phyloP scores from a whole-genome alignment of 805 yeast genomes.

The Nakazawaea ernobii region DNA sequence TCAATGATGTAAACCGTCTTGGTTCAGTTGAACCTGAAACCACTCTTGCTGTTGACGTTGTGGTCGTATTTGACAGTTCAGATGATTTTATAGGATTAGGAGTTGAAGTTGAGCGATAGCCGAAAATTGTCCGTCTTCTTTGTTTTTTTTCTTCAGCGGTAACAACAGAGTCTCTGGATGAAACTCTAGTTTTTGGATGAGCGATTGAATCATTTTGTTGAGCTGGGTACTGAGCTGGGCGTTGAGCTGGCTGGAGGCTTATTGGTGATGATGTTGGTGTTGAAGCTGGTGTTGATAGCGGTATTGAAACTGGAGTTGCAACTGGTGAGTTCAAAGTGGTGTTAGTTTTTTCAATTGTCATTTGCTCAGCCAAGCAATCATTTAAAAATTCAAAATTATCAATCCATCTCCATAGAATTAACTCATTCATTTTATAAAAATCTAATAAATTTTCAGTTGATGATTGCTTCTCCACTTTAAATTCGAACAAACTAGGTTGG shows the following conservation, averaged over 20 bases:
- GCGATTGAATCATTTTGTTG: too few species aligned
- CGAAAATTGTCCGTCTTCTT: constrained; percentile 21
- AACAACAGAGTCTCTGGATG: constrained; percentile 10
- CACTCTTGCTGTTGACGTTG: not conserved
- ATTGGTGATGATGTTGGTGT: too few species aligned
- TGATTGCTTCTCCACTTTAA: constrained; percentile 20
- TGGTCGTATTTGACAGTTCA: not conserved
- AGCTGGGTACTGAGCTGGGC: too few species aligned
- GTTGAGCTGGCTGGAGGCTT: too few species aligned
- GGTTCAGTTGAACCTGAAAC: not conserved
- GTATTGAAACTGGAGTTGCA: too few species aligned
- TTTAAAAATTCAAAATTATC: constrained; percentile 13
- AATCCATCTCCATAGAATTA: constrained; percentile 22
- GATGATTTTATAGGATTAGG: not conserved
- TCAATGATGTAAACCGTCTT: not conserved
- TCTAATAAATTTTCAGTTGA: constrained; percentile 22
- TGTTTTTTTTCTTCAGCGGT: constrained; percentile 15
- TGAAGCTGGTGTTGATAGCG: too few species aligned
- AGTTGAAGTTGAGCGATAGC: constrained; percentile 21
- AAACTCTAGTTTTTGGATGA: not conserved
- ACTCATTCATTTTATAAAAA: constrained; percentile 23
- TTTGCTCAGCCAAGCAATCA: constrained; percentile 12
- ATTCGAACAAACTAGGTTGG: constrained; percentile 30
- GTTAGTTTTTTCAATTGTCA: too few species aligned
- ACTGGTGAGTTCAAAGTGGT: too few species aligned